Evolutionary conservation across 805 yeast species (phyloP).

Genomic region (Candida maesae): DNA sequence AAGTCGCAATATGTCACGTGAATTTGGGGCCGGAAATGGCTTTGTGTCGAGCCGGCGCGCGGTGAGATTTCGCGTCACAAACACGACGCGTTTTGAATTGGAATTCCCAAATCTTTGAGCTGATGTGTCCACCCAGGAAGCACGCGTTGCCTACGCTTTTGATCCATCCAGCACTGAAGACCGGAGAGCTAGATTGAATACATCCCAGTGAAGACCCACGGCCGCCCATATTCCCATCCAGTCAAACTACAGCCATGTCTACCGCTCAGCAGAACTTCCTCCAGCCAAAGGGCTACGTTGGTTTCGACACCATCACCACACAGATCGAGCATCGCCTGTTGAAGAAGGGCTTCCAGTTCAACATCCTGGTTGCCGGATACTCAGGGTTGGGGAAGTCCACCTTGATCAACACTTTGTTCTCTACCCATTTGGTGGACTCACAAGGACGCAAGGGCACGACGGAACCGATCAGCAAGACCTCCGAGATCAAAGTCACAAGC

Average conservation of each 20-base stretch:
- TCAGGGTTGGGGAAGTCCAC: constrained; percentile 96
- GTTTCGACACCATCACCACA: constrained; percentile 92
- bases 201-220: no score
- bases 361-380: constrained; percentile 89
- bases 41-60: no score
- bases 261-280: constrained; percentile 13
- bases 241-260: constrained; percentile 13
- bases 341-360: constrained; percentile 91
- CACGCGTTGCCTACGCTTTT: no score
- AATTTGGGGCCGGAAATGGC: neutral
- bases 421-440: constrained; percentile 72
- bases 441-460: constrained; percentile 64
- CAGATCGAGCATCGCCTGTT: constrained; percentile 91
- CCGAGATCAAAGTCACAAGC: constrained; percentile 72
- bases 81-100: constrained; percentile 19
- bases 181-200: no score
- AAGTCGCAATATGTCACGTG: neutral
- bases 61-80: constrained; percentile 5
- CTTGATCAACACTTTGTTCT: constrained; percentile 82
- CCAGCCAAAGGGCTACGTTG: constrained; percentile 78
- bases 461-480: constrained; percentile 80
- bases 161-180: no score
- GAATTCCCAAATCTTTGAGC: no score
- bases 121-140: constrained; percentile 5
- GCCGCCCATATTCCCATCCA: no score